Percentiles rank a stretch among this genome's conserved stretches.
Evolutionary conservation across 371 early-diverging fungal species (phyloP).

Genomic region (Mortierella sp.): DNA sequence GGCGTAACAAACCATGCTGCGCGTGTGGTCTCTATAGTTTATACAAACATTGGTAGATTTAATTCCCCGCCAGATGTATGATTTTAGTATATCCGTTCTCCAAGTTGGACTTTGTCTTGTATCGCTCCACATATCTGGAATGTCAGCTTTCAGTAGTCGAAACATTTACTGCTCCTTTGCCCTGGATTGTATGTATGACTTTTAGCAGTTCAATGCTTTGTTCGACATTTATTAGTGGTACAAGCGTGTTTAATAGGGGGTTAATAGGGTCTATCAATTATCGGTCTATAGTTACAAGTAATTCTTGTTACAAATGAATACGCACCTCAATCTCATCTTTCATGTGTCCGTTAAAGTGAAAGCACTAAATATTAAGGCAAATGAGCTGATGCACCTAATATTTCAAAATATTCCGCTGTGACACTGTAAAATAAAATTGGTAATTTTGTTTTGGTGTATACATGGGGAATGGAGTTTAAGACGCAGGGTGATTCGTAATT

Average conservation of each 20-base stretch:
- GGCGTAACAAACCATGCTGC: background rate
- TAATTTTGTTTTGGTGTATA: too few species aligned
- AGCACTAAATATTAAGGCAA: too few species aligned
- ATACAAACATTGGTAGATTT: background rate
- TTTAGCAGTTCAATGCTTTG: background rate
- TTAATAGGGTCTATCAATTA: background rate
- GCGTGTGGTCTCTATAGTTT: too few species aligned
- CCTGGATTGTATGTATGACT: too few species aligned
- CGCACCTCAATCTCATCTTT: background rate
- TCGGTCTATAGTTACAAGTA: background rate
- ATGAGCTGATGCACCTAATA: background rate
- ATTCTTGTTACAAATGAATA: background rate
- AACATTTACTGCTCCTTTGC: background rate
- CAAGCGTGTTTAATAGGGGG: too few species aligned
- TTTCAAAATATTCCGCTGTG: too few species aligned
- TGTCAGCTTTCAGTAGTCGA: background rate
- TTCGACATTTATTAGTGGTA: background rate
- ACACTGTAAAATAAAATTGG: too few species aligned
- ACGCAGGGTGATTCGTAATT: too few species aligned
- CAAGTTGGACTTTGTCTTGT: background rate
- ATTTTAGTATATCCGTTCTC: background rate
- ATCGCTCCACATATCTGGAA: constrained; percentile 1
- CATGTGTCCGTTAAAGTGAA: background rate
- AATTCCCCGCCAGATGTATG: background rate
- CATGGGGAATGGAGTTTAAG: too few species aligned